Percentiles rank a stretch among this genome's conserved stretches.
phyloP scores from a whole-genome alignment of 345 rosid genomes.

The Salix suchowensis region DNA sequence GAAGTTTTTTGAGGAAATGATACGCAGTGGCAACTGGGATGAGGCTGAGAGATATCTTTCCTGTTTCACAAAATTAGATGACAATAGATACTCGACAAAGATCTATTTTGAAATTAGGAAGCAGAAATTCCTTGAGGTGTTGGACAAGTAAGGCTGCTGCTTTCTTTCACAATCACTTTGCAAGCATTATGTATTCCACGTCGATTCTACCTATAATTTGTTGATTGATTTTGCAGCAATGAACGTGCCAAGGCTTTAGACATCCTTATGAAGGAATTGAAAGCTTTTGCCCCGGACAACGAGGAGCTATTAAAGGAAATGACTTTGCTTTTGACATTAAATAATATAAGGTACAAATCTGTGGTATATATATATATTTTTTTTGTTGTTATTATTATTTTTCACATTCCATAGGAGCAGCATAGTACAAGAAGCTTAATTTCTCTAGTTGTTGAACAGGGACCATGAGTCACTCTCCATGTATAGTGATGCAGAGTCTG shows the following conservation, averaged over 20 bases:
- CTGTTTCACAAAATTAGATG: conserved; percentile 25
- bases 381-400: background rate
- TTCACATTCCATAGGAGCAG: background rate
- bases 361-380: background rate
- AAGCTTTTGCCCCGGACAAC: conserved; percentile 22
- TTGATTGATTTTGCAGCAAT: conserved; percentile 17
- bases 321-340: conserved; percentile 34
- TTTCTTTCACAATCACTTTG: background rate
- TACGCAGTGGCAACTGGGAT: conserved; percentile 29
- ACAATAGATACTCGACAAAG: conserved; percentile 32
- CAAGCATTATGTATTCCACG: background rate
- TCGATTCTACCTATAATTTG: too few relatives aligned
- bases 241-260: conserved; percentile 34
- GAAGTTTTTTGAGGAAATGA: conserved; percentile 31
- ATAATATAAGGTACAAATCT: conserved; percentile 28
- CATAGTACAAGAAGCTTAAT: background rate
- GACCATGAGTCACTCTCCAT: conserved; percentile 35
- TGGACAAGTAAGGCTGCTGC: conserved; percentile 25
- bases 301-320: conserved; percentile 31
- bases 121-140: conserved; percentile 35
- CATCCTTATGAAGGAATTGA: conserved; percentile 37
- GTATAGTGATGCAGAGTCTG: conserved; percentile 36
- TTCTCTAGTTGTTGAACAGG: conserved; percentile 27
- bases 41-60: conserved; percentile 33
- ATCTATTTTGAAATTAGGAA: conserved; percentile 34